Base-by-base conservation (phyloP, 345 rosid genomes). In the Rhizophora mangle region DNA sequence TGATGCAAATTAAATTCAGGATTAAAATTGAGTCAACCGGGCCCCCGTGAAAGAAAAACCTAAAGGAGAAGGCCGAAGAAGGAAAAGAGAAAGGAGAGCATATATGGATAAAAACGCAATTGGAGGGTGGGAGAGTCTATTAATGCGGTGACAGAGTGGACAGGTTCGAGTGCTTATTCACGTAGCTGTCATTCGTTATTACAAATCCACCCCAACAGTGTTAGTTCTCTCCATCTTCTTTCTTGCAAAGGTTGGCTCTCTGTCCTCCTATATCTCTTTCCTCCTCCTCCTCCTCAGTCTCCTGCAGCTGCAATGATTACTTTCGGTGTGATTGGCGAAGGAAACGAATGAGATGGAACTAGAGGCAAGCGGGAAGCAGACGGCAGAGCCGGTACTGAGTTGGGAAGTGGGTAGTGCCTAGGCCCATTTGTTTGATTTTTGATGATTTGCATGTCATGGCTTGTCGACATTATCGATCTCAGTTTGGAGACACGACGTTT, bases 401-500 rank as follows among this genome's bases (percentile, higher is more conserved):
- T 43, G 46, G 54, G 37, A 34, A 34, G 10, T 34, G 9, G 37
- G 37, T 1, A 8, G 37, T 34, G 37, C 37, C 37, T 1, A 34
- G 37, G 9, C 8, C 10, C 9, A 34, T 34, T 34, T 34, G 37
- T 34, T 34, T 34, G 37, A 7, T 8, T 34, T 34, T 68, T 56
- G 43, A 56, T 74, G 63, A 55, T 60, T 54, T 73, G 62, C 63
- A 62, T 29, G 71, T 77, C 26, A 87, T 83, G 87, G 84, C 84
- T 62, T 75, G 75, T 72, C 85, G 85, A 56, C 85, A 84, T 72
- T 83, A 90, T 84, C 97, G 97, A 72, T 88, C 97, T n/a, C 94
- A 85, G 82, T 93, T 93, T 29, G 97, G 98, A 32, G 98, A 91
- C 84, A 91, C 98, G 37, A 93, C 97, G 24, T 64, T 82, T 51